Evolutionary conservation across 2,329 filamentous ascomycete genomes (phyloP).

Genomic region (Neodidymelliopsis sp.): DNA sequence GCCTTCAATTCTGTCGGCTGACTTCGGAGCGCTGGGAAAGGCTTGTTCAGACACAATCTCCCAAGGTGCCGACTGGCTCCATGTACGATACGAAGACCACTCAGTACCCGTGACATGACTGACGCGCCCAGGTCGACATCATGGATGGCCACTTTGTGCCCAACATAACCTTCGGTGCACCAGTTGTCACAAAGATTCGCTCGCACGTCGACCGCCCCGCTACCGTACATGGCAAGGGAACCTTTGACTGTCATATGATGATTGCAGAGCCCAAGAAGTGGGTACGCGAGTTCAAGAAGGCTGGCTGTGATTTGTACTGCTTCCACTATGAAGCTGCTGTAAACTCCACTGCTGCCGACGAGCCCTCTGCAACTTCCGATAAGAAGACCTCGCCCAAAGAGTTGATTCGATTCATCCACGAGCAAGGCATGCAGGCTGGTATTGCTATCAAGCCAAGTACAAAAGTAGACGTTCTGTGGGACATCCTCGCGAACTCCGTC

Average conservation of each 20-base stretch:
- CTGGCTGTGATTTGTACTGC: constrained; percentile 98
- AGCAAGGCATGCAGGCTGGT: constrained; percentile 84
- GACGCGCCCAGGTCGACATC: constrained; percentile 94
- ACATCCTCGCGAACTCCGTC: constrained; percentile 78
- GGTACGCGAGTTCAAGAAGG: constrained; percentile 93
- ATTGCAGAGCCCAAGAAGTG: constrained; percentile 99
- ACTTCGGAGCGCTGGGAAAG: constrained; percentile 87
- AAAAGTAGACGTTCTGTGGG: constrained; percentile 88
- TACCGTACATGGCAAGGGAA: constrained; percentile 77
- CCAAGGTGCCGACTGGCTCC: constrained; percentile 71
- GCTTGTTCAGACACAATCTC: constrained; percentile 87
- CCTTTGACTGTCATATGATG: constrained; percentile 99
- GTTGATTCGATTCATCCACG: constrained; percentile 89
- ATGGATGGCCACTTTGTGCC: constrained; percentile 99
- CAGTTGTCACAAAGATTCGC: constrained; percentile 93
- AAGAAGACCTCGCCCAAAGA: constrained; percentile 81
- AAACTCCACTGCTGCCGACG: constrained; percentile 80
- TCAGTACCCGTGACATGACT: constrained; percentile 25
- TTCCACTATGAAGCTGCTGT: constrained; percentile 99
- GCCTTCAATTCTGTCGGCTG: constrained; percentile 95
- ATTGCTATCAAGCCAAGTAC: constrained; percentile 96
- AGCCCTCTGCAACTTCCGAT: constrained; percentile 73
- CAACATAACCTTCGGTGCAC: constrained; percentile 96
- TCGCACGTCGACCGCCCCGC: constrained; percentile 80
- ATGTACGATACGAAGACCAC: constrained; percentile 34